These are phyloP conservation scores for Trichoderma sp. DNA, from an alignment of 2,329 filamentous ascomycete genomes.

Conservation along the genomic window DNA sequence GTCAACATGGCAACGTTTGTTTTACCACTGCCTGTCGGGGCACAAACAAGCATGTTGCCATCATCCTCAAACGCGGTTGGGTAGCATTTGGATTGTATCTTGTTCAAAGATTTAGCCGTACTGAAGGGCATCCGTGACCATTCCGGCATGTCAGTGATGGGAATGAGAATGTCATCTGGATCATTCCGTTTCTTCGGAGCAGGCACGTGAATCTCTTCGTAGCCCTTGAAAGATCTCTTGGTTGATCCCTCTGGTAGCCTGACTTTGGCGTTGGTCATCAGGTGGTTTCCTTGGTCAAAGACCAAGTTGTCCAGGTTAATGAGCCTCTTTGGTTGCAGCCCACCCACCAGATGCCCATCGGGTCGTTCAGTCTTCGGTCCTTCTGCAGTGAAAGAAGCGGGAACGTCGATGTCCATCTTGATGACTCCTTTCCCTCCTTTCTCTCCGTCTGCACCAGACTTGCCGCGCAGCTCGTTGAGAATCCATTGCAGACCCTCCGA, in stretches of 20 bases:
- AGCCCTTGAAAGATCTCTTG: slow-evolving; percentile 94
- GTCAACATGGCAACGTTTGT: slow-evolving; percentile 98
- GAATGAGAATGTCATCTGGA: slow-evolving; percentile 74
- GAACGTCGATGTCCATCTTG: slow-evolving; percentile 90
- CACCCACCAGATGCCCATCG: slow-evolving; percentile 71
- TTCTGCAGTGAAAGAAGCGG: slow-evolving; percentile 53
- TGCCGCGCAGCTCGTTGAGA: slow-evolving; percentile 80
- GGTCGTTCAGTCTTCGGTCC: slow-evolving; percentile 51
- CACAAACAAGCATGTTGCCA: slow-evolving; percentile 96
- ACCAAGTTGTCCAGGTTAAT: slow-evolving; percentile 95
- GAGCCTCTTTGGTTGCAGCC: slow-evolving; percentile 77
- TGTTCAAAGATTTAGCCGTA: slow-evolving; percentile 81
- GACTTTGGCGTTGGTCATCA: slow-evolving; percentile 99
- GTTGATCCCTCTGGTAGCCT: slow-evolving; percentile 90
- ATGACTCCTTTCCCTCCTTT: slow-evolving; percentile 73
- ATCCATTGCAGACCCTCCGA: slow-evolving; percentile 84
- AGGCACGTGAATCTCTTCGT: slow-evolving; percentile 97
- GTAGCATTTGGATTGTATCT: slow-evolving; percentile 92
- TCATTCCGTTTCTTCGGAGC: slow-evolving; percentile 84
- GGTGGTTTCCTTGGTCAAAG: slow-evolving; percentile 96
- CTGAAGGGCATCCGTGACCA: slow-evolving; percentile 89
- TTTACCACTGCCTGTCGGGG: slow-evolving; percentile 94
- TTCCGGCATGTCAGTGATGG: slow-evolving; percentile 83
- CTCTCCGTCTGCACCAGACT: slow-evolving; percentile 56
- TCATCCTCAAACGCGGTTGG: slow-evolving; percentile 89